phyloP scores from a whole-genome alignment of 495 filamentous ascomycete species.

The Articulospora tetracladia region DNA sequence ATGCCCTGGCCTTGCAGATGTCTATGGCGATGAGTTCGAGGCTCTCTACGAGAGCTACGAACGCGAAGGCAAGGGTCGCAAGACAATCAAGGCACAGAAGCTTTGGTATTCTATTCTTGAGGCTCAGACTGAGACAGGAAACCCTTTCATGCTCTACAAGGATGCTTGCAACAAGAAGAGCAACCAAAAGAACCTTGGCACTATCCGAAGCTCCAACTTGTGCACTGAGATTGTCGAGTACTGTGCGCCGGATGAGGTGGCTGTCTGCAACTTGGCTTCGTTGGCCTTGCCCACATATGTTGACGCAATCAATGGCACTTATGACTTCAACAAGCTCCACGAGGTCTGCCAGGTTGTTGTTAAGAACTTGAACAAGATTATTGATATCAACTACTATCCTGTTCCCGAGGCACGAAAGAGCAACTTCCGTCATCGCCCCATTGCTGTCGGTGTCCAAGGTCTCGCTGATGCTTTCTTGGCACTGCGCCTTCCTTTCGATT shows the following conservation, averaged over 20 bases:
- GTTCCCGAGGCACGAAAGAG: constrained; percentile 87
- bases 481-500: constrained; percentile 95
- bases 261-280: constrained; percentile 96
- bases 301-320: constrained; percentile 72
- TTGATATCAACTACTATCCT: constrained; percentile 95
- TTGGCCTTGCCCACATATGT: constrained; percentile 87
- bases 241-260: constrained; percentile 93
- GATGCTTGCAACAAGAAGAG: constrained; percentile 97
- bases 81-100: constrained; percentile 94
- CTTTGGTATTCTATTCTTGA: constrained; percentile 98
- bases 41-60: constrained; percentile 94
- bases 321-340: constrained; percentile 93
- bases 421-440: constrained; percentile 93
- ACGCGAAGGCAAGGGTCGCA: constrained; percentile 80
- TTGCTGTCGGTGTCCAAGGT: constrained; percentile 95
- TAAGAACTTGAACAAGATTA: constrained; percentile 94
- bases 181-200: constrained; percentile 99
- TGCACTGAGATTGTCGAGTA: constrained; percentile 99
- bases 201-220: constrained; percentile 95
- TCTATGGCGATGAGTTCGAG: constrained; percentile 96
- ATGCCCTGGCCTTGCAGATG: constrained; percentile 88
- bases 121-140: constrained; percentile 96
- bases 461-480: constrained; percentile 98
- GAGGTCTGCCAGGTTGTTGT: constrained; percentile 87
- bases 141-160: constrained; percentile 99